These are phyloP conservation scores for Quercus lobata DNA, from an alignment of 331 rosid species.

Conservation along the genomic window DNA sequence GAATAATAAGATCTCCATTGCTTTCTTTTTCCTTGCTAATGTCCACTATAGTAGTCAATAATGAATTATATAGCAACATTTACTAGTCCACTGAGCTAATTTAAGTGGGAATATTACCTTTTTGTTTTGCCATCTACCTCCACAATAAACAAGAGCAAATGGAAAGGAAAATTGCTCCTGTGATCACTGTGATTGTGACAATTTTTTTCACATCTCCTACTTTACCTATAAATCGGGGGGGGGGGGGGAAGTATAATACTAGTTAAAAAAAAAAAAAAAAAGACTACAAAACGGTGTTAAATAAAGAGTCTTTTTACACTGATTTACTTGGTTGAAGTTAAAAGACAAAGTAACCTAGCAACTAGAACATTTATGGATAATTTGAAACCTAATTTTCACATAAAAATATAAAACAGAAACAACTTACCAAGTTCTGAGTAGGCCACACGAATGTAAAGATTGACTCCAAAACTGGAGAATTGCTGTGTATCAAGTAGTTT, in stretches of 20 bases:
- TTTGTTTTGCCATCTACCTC: background rate
- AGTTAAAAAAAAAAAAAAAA: too few species aligned
- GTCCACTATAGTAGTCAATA: too few species aligned
- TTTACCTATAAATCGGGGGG: background rate
- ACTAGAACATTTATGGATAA: too few species aligned
- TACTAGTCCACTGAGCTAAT: background rate
- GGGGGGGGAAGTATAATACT: background rate
- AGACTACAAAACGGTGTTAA: background rate
- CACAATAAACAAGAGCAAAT: slow-evolving; percentile 9
- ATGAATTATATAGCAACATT: too few species aligned
- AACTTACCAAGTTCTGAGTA: slow-evolving; percentile 30
- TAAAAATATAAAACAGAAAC: too few species aligned
- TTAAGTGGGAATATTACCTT: background rate
- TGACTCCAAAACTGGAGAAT: slow-evolving; percentile 22
- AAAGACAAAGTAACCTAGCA: background rate
- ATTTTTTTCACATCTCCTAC: slow-evolving; percentile 1
- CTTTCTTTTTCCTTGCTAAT: too few species aligned
- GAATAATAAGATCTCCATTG: too few species aligned
- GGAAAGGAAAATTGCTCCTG: slow-evolving; percentile 15
- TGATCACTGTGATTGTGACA: slow-evolving; percentile 14
- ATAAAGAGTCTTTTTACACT: too few species aligned
- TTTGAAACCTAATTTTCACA: background rate
- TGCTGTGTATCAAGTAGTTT: slow-evolving; percentile 38
- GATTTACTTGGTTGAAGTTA: background rate
- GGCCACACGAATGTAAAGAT: slow-evolving; percentile 36